Evolutionary conservation across 768 basidiomycete species (phyloP).

Genomic region (Lentinula lateritia): DNA sequence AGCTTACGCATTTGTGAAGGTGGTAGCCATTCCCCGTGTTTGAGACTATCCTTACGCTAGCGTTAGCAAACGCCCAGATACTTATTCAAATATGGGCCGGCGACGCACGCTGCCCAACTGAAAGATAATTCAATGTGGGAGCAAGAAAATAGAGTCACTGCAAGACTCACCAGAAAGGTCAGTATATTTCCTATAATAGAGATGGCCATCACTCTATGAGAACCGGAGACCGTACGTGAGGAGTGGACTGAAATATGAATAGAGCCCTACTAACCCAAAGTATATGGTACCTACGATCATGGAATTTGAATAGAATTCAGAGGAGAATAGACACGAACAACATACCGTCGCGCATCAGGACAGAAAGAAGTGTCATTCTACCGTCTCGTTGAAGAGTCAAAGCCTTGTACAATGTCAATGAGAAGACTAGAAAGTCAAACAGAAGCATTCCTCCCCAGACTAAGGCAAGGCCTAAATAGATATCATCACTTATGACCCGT

Average conservation of each 20-base stretch:
- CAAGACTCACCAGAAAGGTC: neutral
- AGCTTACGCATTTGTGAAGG: constrained; percentile 5
- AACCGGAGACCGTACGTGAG: neutral
- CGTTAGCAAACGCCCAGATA: neutral
- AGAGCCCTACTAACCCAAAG: constrained; percentile 1
- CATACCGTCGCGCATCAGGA: constrained; percentile 15
- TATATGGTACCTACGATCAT: neutral
- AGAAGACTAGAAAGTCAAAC: constrained; percentile 17
- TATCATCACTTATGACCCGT: neutral
- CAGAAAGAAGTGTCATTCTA: constrained; percentile 4
- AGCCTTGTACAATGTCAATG: constrained; percentile 15
- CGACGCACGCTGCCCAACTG: neutral
- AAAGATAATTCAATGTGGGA: neutral
- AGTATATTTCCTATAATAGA: constrained; percentile 2
- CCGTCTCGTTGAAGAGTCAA: neutral
- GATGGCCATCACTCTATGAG: neutral
- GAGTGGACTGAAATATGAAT: neutral
- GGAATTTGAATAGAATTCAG: neutral
- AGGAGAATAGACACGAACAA: neutral
- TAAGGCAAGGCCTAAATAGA: constrained; percentile 7
- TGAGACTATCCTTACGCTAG: neutral
- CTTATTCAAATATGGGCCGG: neutral
- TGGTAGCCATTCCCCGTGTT: constrained; percentile 2
- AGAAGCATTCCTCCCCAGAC: constrained; percentile 14
- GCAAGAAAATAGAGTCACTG: neutral